Evolutionary conservation across 352 stramenopile genomes (phyloP).

Genomic region (Halophytophthora batemanensis): DNA sequence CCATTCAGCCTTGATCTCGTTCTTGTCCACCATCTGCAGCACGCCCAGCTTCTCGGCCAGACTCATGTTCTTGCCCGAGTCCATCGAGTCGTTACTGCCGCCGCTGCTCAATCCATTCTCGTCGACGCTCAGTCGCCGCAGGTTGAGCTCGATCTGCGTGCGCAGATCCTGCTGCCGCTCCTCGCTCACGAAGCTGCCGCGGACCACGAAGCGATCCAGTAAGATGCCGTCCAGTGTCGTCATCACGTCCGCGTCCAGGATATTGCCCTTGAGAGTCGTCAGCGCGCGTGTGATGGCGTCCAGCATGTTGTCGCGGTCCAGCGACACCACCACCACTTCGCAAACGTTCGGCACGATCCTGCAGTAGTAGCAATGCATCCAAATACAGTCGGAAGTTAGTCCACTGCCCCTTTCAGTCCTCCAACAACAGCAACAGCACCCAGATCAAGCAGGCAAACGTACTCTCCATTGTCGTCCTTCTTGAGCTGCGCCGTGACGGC

Average conservation of each 20-base stretch:
- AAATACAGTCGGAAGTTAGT: conserved; percentile 3
- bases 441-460: conserved; percentile 13
- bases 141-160: conserved; percentile 69
- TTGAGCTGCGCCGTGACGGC: conserved; percentile 80
- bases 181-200: conserved; percentile 77
- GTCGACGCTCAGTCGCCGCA: conserved; percentile 58
- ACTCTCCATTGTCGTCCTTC: conserved; percentile 87
- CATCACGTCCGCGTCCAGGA: conserved; percentile 86
- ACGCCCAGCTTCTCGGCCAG: conserved; percentile 71
- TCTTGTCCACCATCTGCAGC: conserved; percentile 81
- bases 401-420: no score
- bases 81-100: conserved; percentile 10
- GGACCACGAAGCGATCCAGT: conserved; percentile 82
- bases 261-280: conserved; percentile 83
- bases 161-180: conserved; percentile 73
- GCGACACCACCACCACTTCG: conserved; percentile 79
- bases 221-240: conserved; percentile 76
- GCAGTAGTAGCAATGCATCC: conserved; percentile 4
- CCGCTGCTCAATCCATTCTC: conserved; percentile 25
- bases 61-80: conserved; percentile 26
- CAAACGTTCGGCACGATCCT: conserved; percentile 77
- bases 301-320: conserved; percentile 74
- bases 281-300: conserved; percentile 79
- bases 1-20: conserved; percentile 84
- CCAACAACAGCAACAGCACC: background rate